Conservation (phyloP, 2,329 filamentous ascomycete genomes). For the Alternaria angustiovoidea region DNA sequence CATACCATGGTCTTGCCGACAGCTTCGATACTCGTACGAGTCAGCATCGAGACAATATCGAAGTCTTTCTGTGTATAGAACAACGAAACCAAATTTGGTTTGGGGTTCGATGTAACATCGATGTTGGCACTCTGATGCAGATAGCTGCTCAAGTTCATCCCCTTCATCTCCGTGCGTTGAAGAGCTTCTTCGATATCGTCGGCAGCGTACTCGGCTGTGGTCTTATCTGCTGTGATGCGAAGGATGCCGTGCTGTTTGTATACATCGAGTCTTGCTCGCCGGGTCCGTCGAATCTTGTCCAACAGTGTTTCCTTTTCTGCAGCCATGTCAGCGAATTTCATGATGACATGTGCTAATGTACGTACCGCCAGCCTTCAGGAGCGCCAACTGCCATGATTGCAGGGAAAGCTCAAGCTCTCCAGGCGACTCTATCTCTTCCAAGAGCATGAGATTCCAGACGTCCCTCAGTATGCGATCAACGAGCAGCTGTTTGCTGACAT, state of each 20-base stretch:
- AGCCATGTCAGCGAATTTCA: constrained; percentile 10
- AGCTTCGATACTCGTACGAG: constrained; percentile 32
- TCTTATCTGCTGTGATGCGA: constrained; percentile 50
- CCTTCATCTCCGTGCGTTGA: constrained; percentile 19
- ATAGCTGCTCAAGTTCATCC: constrained; percentile 37
- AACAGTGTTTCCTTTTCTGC: constrained; percentile 32
- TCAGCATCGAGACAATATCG: constrained; percentile 31
- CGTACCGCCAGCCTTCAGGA: constrained; percentile 41
- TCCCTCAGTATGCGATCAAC: constrained; percentile 47
- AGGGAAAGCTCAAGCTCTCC: constrained; percentile 48
- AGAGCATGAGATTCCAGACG: constrained; percentile 42
- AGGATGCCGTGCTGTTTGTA: constrained; percentile 35
- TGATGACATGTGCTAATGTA: neutral
- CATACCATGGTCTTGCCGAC: constrained; percentile 29
- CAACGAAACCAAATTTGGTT: constrained; percentile 16
- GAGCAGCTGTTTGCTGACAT: constrained; percentile 40
- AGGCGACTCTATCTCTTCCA: constrained; percentile 48
- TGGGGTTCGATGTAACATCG: constrained; percentile 2
- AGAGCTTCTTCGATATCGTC: constrained; percentile 44
- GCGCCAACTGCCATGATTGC: constrained; percentile 43
- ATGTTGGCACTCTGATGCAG: constrained; percentile 20
- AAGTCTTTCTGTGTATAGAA: constrained; percentile 26
- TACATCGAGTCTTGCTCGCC: constrained; percentile 44
- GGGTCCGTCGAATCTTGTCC: constrained; percentile 35
- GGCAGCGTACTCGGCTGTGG: constrained; percentile 46